Conservation (phyloP, 225 moss, liverwort and hornwort species). For the Lunularia cruciata region DNA sequence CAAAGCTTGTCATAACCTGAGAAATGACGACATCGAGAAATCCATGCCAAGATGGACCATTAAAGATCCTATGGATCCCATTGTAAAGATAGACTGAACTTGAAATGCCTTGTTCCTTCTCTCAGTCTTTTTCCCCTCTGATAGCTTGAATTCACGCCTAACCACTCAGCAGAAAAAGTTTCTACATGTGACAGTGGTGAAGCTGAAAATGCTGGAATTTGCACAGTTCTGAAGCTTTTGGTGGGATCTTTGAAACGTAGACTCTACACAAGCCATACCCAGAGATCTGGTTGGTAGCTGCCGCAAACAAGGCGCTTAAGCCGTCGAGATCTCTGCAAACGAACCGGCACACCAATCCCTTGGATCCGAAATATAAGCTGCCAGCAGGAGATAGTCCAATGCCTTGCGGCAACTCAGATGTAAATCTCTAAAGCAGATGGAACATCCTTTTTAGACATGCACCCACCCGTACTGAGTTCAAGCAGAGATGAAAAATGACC, state of each 20-base stretch:
- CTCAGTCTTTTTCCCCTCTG: too few species aligned
- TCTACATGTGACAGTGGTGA: too few species aligned
- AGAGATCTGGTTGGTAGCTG: slow-evolving; percentile 58
- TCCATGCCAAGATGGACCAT: slow-evolving; percentile 63
- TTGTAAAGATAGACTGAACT: too few species aligned
- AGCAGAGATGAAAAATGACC: neutral
- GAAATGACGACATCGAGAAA: slow-evolving; percentile 68
- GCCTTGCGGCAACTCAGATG: slow-evolving; percentile 53
- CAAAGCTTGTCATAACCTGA: slow-evolving; percentile 58
- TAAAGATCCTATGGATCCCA: slow-evolving; percentile 66
- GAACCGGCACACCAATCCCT: slow-evolving; percentile 64
- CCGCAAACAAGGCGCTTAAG: slow-evolving; percentile 47
- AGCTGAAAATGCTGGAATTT: neutral
- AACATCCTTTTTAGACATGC: neutral
- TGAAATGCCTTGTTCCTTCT: too few species aligned
- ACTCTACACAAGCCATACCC: slow-evolving; percentile 86
- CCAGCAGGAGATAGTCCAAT: slow-evolving; percentile 58
- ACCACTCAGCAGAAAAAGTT: neutral
- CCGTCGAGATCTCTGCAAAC: slow-evolving; percentile 32
- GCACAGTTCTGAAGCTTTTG: too few species aligned
- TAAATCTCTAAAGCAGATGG: slow-evolving; percentile 16
- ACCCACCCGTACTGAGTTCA: neutral
- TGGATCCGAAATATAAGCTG: slow-evolving; percentile 69
- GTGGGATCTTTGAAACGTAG: slow-evolving; percentile 41
- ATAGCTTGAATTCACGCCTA: too few species aligned